These are phyloP conservation scores for Dendrobium catenatum DNA, from an alignment of 106 monocot genomes.

Conservation along the genomic window DNA sequence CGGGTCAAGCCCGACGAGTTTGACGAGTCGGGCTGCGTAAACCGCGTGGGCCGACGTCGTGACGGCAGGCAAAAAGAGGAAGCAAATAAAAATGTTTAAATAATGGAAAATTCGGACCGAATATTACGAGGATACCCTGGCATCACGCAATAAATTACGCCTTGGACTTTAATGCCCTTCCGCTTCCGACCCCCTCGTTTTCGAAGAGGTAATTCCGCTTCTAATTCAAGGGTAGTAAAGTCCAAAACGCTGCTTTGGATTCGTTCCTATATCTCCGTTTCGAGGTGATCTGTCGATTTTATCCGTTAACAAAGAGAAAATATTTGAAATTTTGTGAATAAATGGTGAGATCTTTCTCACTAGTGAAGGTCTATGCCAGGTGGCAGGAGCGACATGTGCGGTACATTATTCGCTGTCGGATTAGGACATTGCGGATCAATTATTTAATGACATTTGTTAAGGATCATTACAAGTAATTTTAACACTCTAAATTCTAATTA, in stretches of 20 bases:
- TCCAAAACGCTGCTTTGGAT: neutral
- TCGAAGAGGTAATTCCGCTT: neutral
- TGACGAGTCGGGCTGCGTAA: neutral
- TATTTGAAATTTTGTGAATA: neutral
- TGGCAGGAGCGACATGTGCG: neutral
- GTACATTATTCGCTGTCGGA: neutral
- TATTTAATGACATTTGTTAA: neutral
- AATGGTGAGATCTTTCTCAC: neutral
- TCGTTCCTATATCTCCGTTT: neutral
- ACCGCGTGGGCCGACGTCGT: constrained; percentile 2
- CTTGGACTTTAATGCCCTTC: neutral
- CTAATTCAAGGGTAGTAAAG: neutral
- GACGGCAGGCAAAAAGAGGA: neutral
- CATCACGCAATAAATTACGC: neutral
- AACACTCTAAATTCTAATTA: neutral
- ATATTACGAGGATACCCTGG: neutral
- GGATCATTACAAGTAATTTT: neutral
- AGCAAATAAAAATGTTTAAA: neutral
- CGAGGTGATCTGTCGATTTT: neutral
- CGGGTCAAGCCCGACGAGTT: neutral
- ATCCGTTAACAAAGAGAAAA: neutral
- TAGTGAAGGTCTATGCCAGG: neutral
- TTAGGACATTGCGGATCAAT: neutral
- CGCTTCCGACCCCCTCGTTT: neutral
- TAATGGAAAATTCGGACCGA: neutral